These are phyloP conservation scores for Aquilaria malaccensis DNA, from an alignment of 345 rosid genomes.

Conservation along the genomic window DNA sequence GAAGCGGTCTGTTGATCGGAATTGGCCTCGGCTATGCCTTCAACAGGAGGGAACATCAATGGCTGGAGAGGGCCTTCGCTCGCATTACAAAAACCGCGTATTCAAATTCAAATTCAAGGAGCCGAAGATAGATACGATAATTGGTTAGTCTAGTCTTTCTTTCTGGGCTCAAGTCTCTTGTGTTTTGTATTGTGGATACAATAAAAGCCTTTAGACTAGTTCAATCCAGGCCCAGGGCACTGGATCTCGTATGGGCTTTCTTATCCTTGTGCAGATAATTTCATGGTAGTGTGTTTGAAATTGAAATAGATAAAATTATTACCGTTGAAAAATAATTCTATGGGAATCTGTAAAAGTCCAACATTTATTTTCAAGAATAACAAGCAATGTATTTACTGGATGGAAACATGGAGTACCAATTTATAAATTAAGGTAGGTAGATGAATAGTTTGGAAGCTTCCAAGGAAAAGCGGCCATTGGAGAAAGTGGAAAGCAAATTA, in stretches of 20 bases:
- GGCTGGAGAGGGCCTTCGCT: not conserved
- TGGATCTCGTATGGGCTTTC: no score
- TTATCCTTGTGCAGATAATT: not conserved
- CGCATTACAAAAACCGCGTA: not conserved
- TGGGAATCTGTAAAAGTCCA: conserved; percentile 7
- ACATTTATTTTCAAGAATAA: not conserved
- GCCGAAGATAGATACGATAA: no score
- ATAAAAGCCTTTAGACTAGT: no score
- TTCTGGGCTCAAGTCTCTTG: not conserved
- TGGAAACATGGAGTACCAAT: conserved; percentile 4
- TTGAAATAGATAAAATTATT: not conserved
- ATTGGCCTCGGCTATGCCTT: not conserved
- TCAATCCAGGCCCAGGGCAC: no score
- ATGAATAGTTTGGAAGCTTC: conserved; percentile 13
- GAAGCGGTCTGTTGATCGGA: conserved; percentile 14
- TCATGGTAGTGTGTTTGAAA: not conserved
- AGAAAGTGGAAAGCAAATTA: conserved; percentile 11
- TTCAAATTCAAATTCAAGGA: not conserved
- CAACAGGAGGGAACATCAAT: not conserved
- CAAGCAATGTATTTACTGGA: no score
- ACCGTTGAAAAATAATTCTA: not conserved
- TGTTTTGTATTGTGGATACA: not conserved
- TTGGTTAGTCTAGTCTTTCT: no score
- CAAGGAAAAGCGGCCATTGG: conserved; percentile 11
- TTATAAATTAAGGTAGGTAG: conserved; percentile 2